Conservation (phyloP, 345 rosid genomes). For the Physaria fendleri region DNA sequence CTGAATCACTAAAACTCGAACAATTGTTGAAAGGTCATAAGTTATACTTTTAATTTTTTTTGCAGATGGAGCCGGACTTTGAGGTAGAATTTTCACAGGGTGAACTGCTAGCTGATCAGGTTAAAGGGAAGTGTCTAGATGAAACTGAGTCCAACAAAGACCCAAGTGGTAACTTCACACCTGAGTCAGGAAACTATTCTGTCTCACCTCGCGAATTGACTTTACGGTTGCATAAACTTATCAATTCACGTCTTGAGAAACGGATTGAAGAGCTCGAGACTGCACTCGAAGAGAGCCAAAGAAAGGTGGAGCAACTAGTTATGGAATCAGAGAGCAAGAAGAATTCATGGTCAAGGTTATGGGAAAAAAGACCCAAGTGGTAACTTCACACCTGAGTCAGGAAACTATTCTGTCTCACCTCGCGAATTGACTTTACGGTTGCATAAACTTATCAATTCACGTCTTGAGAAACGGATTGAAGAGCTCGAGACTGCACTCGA, state of each 20-base stretch:
- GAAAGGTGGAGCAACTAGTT: slow-evolving; percentile 39
- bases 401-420: slow-evolving; percentile 73
- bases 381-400: slow-evolving; percentile 42
- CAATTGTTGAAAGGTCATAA: neutral
- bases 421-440: slow-evolving; percentile 62
- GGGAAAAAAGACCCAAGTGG: no score
- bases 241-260: slow-evolving; percentile 60
- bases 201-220: slow-evolving; percentile 77
- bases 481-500: slow-evolving; percentile 74
- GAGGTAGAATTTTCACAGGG: slow-evolving; percentile 57
- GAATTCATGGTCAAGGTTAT: no score
- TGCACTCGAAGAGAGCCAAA: slow-evolving; percentile 67
- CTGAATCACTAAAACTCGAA: neutral
- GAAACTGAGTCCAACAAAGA: slow-evolving; percentile 37
- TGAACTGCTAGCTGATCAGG: slow-evolving; percentile 37
- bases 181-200: slow-evolving; percentile 48
- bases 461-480: slow-evolving; percentile 57
- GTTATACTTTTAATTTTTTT: neutral
- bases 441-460: slow-evolving; percentile 64
- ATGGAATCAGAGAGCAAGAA: slow-evolving; percentile 51
- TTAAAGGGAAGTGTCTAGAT: slow-evolving; percentile 14
- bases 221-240: slow-evolving; percentile 67
- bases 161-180: slow-evolving; percentile 48
- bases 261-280: slow-evolving; percentile 62
- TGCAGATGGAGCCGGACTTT: slow-evolving; percentile 58